phyloP scores from a whole-genome alignment of 2,329 filamentous ascomycete genomes.

The Coleophoma cylindrospora region DNA sequence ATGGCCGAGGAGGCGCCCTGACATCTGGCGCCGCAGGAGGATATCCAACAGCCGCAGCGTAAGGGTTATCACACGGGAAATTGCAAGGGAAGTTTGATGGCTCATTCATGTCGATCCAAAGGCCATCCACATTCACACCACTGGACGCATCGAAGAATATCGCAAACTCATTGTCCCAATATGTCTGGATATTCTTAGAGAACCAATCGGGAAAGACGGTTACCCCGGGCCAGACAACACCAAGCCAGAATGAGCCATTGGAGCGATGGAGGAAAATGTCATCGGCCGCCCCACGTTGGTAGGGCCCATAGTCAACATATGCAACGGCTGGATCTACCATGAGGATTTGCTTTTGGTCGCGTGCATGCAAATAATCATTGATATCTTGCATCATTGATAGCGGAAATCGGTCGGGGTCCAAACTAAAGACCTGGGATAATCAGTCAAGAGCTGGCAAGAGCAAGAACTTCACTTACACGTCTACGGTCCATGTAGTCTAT shows the following conservation, averaged over 20 bases:
- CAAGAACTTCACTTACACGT: constrained; percentile 23
- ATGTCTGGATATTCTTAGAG: constrained; percentile 53
- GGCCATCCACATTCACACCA: constrained; percentile 70
- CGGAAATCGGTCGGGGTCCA: constrained; percentile 60
- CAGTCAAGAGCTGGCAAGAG: not conserved
- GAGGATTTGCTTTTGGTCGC: constrained; percentile 66
- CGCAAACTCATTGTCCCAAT: constrained; percentile 66
- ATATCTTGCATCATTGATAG: constrained; percentile 58
- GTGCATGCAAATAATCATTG: constrained; percentile 59
- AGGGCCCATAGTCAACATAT: constrained; percentile 47
- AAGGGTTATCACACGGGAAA: constrained; percentile 43
- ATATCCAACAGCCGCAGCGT: constrained; percentile 34
- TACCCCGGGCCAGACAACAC: constrained; percentile 74
- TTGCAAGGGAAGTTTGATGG: constrained; percentile 44
- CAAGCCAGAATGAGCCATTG: constrained; percentile 53
- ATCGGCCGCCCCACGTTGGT: constrained; percentile 43
- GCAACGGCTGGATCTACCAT: constrained; percentile 71
- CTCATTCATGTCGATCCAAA: constrained; percentile 74
- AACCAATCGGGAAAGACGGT: constrained; percentile 78
- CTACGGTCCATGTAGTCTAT: constrained; percentile 56
- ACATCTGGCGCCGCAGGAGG: constrained; percentile 61
- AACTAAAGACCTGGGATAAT: constrained; percentile 46
- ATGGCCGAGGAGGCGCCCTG: constrained; percentile 54
- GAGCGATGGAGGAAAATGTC: constrained; percentile 41
- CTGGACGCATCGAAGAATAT: constrained; percentile 57